A percentile compares a stretch with the other conserved stretches of the same genome.
Evolutionary conservation across 1,139 yeast genomes (phyloP).

Genomic region (Blastobotrys niveus): DNA sequence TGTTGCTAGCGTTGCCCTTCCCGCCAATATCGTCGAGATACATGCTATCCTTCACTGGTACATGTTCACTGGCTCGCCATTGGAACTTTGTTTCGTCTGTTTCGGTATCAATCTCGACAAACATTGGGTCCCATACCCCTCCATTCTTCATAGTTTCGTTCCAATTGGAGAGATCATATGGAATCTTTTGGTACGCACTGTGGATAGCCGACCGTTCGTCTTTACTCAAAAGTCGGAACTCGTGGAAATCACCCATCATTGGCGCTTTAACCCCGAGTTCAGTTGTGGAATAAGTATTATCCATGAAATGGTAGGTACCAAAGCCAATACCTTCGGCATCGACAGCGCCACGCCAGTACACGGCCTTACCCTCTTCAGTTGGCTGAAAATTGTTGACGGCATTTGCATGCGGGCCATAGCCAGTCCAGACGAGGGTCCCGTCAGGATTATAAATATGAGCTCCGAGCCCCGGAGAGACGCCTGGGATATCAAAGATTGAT

Average conservation of each 20-base stretch:
- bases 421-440: constrained; percentile 20
- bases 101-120: constrained; percentile 34
- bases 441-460: constrained; percentile 16
- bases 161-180: constrained; percentile 12
- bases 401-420: constrained; percentile 15
- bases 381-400: constrained; percentile 17
- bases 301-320: constrained; percentile 16
- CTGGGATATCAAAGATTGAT: constrained; percentile 10
- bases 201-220: constrained; percentile 15
- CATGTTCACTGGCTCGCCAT: constrained; percentile 40
- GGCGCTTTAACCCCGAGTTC: constrained; percentile 15
- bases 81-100: constrained; percentile 39
- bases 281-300: constrained; percentile 14
- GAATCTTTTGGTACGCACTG: constrained; percentile 16
- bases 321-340: constrained; percentile 17
- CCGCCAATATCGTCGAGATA: constrained; percentile 30
- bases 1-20: constrained; percentile 34
- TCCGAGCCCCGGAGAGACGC: constrained; percentile 14
- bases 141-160: constrained; percentile 1
- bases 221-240: constrained; percentile 15
- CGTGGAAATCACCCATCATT: constrained; percentile 18
- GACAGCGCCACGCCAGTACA: constrained; percentile 16
- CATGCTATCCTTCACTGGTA: constrained; percentile 35
- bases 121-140: constrained; percentile 13
- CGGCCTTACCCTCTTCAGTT: constrained; percentile 5